Conservation (phyloP, 2,329 filamentous ascomycete genomes). For the Xylaria polymorpha region DNA sequence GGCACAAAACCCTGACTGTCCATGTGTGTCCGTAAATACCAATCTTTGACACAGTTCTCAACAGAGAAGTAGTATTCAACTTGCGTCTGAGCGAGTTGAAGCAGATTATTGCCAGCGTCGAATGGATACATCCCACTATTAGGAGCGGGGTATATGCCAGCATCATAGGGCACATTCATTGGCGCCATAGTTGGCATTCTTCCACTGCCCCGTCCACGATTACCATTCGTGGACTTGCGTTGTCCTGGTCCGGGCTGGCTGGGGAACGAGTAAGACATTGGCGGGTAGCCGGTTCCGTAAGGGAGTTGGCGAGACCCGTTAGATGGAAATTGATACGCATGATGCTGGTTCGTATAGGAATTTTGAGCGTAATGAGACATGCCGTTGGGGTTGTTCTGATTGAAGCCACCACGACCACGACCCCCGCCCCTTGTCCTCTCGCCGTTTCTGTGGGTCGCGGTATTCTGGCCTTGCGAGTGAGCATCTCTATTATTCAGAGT, state of each 20-base stretch:
- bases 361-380: slow-evolving; percentile 44
- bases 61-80: slow-evolving; percentile 97
- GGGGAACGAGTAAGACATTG: slow-evolving; percentile 45
- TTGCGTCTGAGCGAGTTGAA: slow-evolving; percentile 57
- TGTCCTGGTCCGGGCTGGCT: slow-evolving; percentile 41
- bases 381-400: slow-evolving; percentile 43
- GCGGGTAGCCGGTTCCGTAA: slow-evolving; percentile 41
- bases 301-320: slow-evolving; percentile 36
- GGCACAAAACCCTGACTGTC: slow-evolving; percentile 93
- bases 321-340: slow-evolving; percentile 40
- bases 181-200: slow-evolving; percentile 53
- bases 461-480: slow-evolving; percentile 42
- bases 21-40: slow-evolving; percentile 90
- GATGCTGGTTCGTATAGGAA: slow-evolving; percentile 37
- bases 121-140: slow-evolving; percentile 56
- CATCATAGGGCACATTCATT: slow-evolving; percentile 67
- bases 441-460: slow-evolving; percentile 50
- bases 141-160: slow-evolving; percentile 64
- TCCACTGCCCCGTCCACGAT: slow-evolving; percentile 41
- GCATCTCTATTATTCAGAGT: slow-evolving; percentile 40
- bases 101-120: slow-evolving; percentile 60
- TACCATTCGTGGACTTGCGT: slow-evolving; percentile 43
- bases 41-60: slow-evolving; percentile 93
- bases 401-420: slow-evolving; percentile 56
- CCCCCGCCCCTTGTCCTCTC: slow-evolving; percentile 59